A percentile compares a stretch with the other conserved stretches of the same genome.
Conservation (phyloP, 192 early-diverging fungal genomes). For the Entomortierella chlamydospora region DNA sequence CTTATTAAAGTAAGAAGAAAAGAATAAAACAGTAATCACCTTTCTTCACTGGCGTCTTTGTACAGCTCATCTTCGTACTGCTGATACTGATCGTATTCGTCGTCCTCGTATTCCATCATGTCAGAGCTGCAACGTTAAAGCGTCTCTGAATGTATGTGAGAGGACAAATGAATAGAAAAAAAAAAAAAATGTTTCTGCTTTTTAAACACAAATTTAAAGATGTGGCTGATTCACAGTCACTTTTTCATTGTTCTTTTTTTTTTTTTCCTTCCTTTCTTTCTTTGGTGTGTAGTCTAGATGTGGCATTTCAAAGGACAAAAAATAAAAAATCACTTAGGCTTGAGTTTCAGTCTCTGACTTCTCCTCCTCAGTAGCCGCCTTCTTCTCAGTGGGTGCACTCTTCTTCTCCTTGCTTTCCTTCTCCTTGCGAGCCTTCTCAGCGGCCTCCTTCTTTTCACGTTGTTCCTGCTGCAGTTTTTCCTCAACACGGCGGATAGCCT, state of each 20-base stretch:
- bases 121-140: not conserved
- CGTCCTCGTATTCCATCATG: conserved; percentile 49
- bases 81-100: conserved; percentile 37
- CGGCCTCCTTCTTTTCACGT: conserved; percentile 52
- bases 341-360: conserved; percentile 2
- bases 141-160: not conserved
- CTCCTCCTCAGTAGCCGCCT: conserved; percentile 21
- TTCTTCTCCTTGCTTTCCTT: conserved; percentile 55
- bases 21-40: conserved; percentile 8
- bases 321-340: conserved; percentile 17
- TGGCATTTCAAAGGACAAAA: conserved; percentile 13
- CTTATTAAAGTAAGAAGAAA: not conserved
- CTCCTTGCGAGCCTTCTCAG: conserved; percentile 50
- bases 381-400: conserved; percentile 22
- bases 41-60: conserved; percentile 34
- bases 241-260: not conserved
- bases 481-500: conserved; percentile 65
- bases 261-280: not conserved
- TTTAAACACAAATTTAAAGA: conserved; percentile 2
- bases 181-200: conserved; percentile 1
- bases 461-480: conserved; percentile 63
- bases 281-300: not conserved
- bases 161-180: not conserved
- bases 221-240: conserved; percentile 6
- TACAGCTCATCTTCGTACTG: conserved; percentile 53